Conservation (phyloP, 345 rosid genomes). For the Bruguiera gymnorhiza region DNA sequence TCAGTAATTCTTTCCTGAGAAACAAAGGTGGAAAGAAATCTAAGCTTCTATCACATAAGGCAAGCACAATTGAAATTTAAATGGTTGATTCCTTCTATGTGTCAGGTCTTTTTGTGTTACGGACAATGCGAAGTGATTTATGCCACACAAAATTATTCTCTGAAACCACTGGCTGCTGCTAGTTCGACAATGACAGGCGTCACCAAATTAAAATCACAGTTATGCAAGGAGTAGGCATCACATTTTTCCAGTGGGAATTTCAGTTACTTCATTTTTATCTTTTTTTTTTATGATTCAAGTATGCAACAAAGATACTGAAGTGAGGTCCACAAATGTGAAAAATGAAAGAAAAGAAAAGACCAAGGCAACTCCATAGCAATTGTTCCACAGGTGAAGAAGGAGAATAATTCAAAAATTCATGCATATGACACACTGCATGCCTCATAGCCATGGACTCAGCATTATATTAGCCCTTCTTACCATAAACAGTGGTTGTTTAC, state of each 20-base stretch:
- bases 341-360: neutral
- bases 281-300: neutral
- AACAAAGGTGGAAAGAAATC: slow-evolving; percentile 19
- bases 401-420: neutral
- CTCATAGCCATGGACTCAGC: neutral
- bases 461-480: neutral
- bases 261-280: neutral
- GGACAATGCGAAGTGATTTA: neutral
- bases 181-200: slow-evolving; percentile 2
- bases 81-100: neutral
- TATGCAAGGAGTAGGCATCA: neutral
- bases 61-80: slow-evolving; percentile 8
- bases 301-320: neutral
- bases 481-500: neutral
- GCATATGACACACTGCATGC: neutral
- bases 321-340: neutral
- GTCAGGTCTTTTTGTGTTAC: neutral
- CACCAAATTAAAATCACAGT: slow-evolving; percentile 3
- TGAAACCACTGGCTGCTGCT: neutral
- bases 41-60: slow-evolving; percentile 11
- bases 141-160: neutral
- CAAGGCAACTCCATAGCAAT: neutral
- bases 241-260: neutral
- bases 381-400: neutral
- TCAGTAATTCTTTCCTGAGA: slow-evolving; percentile 55